Percentiles rank a stretch among this genome's conserved stretches.
Conservation (phyloP, 192 early-diverging fungal genomes). For the Coemansia sp. region DNA sequence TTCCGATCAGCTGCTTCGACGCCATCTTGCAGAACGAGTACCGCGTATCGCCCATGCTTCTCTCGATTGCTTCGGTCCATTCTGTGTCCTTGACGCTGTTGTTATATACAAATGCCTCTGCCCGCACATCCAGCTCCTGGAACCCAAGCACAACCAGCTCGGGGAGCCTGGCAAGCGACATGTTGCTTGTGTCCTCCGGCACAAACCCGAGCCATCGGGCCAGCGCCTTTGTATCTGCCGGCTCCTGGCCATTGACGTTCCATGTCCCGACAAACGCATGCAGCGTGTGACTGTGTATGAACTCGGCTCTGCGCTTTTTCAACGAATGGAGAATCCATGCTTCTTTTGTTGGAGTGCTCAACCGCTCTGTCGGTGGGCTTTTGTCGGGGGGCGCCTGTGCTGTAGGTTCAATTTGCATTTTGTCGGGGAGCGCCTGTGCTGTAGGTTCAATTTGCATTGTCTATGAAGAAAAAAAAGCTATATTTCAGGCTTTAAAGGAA, state of each 20-base stretch:
- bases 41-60: constrained; percentile 59
- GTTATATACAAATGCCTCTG: constrained; percentile 83
- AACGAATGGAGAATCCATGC: constrained; percentile 51
- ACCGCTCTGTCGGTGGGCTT: constrained; percentile 2
- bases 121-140: constrained; percentile 87
- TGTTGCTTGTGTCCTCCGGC: not conserved
- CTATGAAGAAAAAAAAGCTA: not conserved
- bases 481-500: not conserved
- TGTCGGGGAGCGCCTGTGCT: not conserved
- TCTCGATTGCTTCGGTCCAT: constrained; percentile 78
- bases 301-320: constrained; percentile 36
- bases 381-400: not conserved
- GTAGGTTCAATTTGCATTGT: not conserved
- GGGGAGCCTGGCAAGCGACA: constrained; percentile 8
- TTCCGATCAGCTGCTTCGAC: constrained; percentile 87
- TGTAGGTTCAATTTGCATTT: not conserved
- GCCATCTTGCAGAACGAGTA: constrained; percentile 65
- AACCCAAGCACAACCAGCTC: constrained; percentile 65
- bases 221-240: constrained; percentile 56
- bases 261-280: constrained; percentile 82
- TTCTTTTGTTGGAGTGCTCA: constrained; percentile 48
- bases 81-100: constrained; percentile 78
- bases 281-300: constrained; percentile 25
- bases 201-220: constrained; percentile 65
- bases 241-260: constrained; percentile 83